phyloP scores from a whole-genome alignment of 2,329 filamentous ascomycete genomes.

The Cercospora zeae-maydis region DNA sequence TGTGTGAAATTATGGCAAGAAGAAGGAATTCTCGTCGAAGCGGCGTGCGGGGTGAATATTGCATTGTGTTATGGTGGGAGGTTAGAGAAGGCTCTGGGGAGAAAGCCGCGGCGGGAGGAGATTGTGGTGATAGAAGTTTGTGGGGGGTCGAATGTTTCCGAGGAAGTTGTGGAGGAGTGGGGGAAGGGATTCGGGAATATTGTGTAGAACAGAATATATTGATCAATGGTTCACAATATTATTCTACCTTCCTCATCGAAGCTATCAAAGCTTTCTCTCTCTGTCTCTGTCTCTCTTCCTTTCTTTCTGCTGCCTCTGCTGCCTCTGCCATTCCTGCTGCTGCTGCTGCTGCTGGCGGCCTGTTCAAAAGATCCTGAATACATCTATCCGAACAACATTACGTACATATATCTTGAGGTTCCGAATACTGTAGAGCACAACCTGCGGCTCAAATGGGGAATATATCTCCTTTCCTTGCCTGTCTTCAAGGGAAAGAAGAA shows the following conservation, averaged over 20 bases:
- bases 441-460: neutral
- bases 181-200: slow-evolving; percentile 35
- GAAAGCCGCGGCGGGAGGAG: slow-evolving; percentile 45
- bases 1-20: slow-evolving; percentile 77
- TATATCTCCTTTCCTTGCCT: neutral
- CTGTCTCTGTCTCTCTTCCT: no score
- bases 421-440: neutral
- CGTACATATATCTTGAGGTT: no score
- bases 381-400: no score
- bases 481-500: neutral
- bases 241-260: neutral
- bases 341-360: no score
- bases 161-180: slow-evolving; percentile 50
- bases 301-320: no score
- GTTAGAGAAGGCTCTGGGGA: slow-evolving; percentile 57
- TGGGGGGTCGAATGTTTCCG: slow-evolving; percentile 57
- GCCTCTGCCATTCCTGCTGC: neutral
- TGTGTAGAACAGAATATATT: neutral
- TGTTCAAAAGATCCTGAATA: no score
- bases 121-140: slow-evolving; percentile 81
- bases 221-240: no score
- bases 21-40: slow-evolving; percentile 75
- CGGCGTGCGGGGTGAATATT: slow-evolving; percentile 68
- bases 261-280: neutral
- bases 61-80: slow-evolving; percentile 63